Evolutionary conservation across 345 rosid genomes (phyloP).

Genomic region (Sapria himalayana): DNA sequence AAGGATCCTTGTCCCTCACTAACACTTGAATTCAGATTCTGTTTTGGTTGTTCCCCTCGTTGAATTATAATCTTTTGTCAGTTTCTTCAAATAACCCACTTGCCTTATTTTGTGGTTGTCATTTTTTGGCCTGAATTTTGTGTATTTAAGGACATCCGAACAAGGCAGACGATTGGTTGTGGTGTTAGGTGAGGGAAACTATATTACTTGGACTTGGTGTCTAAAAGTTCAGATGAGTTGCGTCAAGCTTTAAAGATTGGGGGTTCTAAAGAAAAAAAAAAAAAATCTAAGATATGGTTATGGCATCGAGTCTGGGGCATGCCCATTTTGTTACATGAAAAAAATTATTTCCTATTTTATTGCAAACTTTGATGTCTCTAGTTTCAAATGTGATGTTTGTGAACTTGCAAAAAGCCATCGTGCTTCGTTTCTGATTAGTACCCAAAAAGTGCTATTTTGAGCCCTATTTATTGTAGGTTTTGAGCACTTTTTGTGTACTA

Average conservation of each 20-base stretch:
- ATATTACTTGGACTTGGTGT: background rate
- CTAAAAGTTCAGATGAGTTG: background rate
- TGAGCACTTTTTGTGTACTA: no score
- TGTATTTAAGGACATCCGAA: slow-evolving; percentile 6
- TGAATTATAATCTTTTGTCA: background rate
- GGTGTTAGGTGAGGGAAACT: background rate
- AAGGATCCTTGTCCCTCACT: background rate
- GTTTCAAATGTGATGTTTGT: slow-evolving; percentile 1
- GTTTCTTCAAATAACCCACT: background rate
- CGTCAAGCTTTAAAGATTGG: background rate
- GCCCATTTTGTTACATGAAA: background rate
- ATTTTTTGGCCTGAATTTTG: slow-evolving; percentile 6
- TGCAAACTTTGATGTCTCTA: background rate
- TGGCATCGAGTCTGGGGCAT: background rate
- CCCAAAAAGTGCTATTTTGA: no score
- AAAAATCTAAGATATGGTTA: background rate
- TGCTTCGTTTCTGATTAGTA: no score
- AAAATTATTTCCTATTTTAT: slow-evolving; percentile 1
- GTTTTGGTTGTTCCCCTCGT: background rate
- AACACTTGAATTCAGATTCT: background rate
- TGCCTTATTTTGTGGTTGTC: background rate
- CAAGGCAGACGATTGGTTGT: slow-evolving; percentile 3
- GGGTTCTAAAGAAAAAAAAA: background rate
- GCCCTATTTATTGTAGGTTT: no score
- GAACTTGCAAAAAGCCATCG: slow-evolving; percentile 1